Base-by-base conservation (phyloP, 2,329 filamentous ascomycete genomes). In the Ceratocystis papillata region DNA sequence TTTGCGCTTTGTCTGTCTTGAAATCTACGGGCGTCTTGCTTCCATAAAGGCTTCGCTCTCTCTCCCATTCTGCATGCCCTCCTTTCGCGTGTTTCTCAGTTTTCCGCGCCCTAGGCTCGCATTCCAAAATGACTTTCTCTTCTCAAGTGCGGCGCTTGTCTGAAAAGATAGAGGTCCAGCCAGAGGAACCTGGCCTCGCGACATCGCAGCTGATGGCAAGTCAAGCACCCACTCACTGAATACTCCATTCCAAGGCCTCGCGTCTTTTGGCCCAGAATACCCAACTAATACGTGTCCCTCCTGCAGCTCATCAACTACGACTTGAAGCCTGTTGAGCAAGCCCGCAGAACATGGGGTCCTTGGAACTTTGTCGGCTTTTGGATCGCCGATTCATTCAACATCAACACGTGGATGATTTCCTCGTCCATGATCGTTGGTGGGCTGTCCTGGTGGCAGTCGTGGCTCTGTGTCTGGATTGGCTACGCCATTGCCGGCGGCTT, bases 341-440 rank as follows among this genome's bases (percentile, higher is more conserved):
- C 83, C 69, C 84, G 90, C 67, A 85, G 92, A 65, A 84, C 89
- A 81, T 96, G 92, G 91, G 85, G 86, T 20, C 78, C 87, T 37
- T 90, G 88, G 84, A 96, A 96, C 75, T 96, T 91, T 73, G 87
- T 96, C 50, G 88, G 85, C 15, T 94, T 94, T 73, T 93, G 89
- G 89, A 82, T 94, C 72, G 87, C 88, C 37, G 89, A 93, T 76
- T 88, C 85, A 0, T 90, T 92, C 78, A 93, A 93, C 74, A 90
- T 94, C 73, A 94, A 93, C 75, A 94, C 90, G 1, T 95, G 90
- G 91, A 96, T 95, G 89, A 94, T 95, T 69, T 88, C 89, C 0
- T 90, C 88, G 1, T 86, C 88, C 46, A 91, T 90, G 83, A 89
- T 95, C 44, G 82, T 87, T 1, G 79, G 77, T 61, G 89, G 90